phyloP scores from a whole-genome alignment of 768 basidiomycete species.

The Amanita inopinata region DNA sequence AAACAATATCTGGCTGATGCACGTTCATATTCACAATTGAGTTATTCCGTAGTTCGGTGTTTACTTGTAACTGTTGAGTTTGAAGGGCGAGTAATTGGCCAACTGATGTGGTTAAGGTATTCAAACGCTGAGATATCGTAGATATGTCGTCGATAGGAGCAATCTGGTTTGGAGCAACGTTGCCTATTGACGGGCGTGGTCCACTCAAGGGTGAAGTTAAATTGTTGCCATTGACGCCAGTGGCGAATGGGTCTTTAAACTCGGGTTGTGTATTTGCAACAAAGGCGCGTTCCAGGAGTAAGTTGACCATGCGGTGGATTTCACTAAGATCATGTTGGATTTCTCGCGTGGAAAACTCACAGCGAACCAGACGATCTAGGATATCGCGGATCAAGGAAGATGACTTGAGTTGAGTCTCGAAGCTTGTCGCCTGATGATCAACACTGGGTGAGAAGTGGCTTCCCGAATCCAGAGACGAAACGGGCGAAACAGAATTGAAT shows the following conservation, averaged over 20 bases:
- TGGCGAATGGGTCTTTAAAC: constrained; percentile 75
- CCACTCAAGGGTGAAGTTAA: constrained; percentile 28
- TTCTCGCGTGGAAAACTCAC: constrained; percentile 59
- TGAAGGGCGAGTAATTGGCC: constrained; percentile 76
- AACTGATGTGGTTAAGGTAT: constrained; percentile 74
- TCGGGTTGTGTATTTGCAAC: constrained; percentile 45
- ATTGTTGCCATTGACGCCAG: constrained; percentile 26
- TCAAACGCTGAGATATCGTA: constrained; percentile 69
- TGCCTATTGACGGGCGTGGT: constrained; percentile 56
- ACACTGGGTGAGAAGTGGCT: constrained; percentile 46
- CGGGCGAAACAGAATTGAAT: constrained; percentile 61
- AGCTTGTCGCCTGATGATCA: constrained; percentile 36
- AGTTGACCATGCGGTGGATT: constrained; percentile 67
- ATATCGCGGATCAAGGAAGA: constrained; percentile 73
- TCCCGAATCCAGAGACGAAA: constrained; percentile 68
- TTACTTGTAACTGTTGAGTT: constrained; percentile 58
- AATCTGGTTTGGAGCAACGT: constrained; percentile 64
- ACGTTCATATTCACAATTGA: constrained; percentile 30
- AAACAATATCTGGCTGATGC: constrained; percentile 38
- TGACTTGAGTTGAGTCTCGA: constrained; percentile 67
- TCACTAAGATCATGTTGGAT: constrained; percentile 68
- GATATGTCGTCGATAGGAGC: constrained; percentile 61
- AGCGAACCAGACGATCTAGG: constrained; percentile 62
- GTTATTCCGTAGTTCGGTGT: constrained; percentile 27
- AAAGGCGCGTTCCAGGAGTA: constrained; percentile 63